Base-by-base conservation (phyloP, 106 monocot genomes). In the Dioscorea zingiberensis region DNA sequence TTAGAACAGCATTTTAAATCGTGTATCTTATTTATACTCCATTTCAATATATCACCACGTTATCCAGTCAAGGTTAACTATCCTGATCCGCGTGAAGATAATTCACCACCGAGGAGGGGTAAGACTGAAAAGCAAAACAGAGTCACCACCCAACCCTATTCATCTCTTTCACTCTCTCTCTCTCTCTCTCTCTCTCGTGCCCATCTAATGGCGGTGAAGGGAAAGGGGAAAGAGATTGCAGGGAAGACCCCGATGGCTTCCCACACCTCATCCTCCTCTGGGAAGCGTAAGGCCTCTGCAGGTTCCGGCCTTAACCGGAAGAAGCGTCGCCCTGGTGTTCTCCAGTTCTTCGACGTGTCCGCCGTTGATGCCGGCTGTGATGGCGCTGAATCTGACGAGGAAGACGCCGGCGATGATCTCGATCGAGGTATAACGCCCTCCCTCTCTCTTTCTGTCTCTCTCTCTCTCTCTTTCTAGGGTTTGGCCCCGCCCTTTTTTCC, bases 281-380 rank as follows among this genome's bases (percentile, higher is more conserved):
- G 21, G 44, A 47, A 13, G 63, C 13, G 18, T n/a, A 47, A n/a
- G 32, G 47, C 61, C 3, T 58, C 25, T 26, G 4, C 28, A 48
- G 44, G 70, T 1, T 29, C n/a, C 12, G 48, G 48, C 25, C 22
- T 53, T 25, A 65, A 60, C 32, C 62, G 49, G 19, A 84, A 69
- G 76, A 76, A 76, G 66, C 69, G 70, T 25, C 69, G 65, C 28
- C 25, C 77, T 28, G 83, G 71, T 48, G 74, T 70, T 14, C 74
- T 73, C n/a, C 69, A 68, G 63, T 87, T 87, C 72, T 54, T 87
- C 67, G 92, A 93, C 49, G 87, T 77, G 48, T 71, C 70, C 3
- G 87, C 84, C 16, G 30, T 56, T 13, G 84, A 78, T 17, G 79
- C 56, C 28, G 81, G 81, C 21, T 30, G 30, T 30, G 30, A 30